A percentile compares a stretch with the other conserved stretches of the same genome.
Conservation (phyloP, 192 early-diverging fungal genomes). For the Podila clonocystis region DNA sequence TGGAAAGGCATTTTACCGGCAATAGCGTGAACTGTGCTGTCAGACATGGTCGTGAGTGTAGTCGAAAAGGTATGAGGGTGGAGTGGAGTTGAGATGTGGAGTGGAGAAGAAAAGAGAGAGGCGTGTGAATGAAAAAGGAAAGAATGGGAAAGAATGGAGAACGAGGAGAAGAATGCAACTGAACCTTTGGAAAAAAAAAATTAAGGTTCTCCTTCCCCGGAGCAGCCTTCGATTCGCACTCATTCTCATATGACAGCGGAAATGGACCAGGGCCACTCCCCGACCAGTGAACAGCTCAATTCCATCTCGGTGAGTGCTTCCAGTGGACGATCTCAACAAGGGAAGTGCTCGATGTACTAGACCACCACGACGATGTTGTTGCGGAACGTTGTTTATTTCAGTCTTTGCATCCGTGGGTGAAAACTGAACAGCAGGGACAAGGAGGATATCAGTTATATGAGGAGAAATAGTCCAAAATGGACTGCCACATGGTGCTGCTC, state of each 20-base stretch:
- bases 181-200: background rate
- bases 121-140: conserved; percentile 15
- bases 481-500: too few relatives aligned
- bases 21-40: conserved; percentile 68
- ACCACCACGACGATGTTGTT: too few relatives aligned
- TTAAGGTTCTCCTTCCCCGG: background rate
- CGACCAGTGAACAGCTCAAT: background rate
- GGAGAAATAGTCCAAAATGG: too few relatives aligned
- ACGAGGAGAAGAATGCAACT: too few relatives aligned
- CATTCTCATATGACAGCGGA: conserved; percentile 2
- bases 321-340: background rate
- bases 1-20: conserved; percentile 55
- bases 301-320: background rate
- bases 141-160: conserved; percentile 21
- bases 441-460: too few relatives aligned
- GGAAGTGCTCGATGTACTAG: too few relatives aligned
- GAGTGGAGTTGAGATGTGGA: background rate
- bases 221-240: background rate
- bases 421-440: too few relatives aligned
- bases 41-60: conserved; percentile 56
- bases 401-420: too few relatives aligned
- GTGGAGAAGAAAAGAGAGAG: conserved; percentile 1
- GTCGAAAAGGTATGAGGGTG: background rate
- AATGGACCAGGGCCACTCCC: too few relatives aligned
- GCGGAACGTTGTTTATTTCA: too few relatives aligned